Evolutionary conservation across 495 filamentous ascomycete genomes (phyloP).

Genomic region (Halenospora varia): DNA sequence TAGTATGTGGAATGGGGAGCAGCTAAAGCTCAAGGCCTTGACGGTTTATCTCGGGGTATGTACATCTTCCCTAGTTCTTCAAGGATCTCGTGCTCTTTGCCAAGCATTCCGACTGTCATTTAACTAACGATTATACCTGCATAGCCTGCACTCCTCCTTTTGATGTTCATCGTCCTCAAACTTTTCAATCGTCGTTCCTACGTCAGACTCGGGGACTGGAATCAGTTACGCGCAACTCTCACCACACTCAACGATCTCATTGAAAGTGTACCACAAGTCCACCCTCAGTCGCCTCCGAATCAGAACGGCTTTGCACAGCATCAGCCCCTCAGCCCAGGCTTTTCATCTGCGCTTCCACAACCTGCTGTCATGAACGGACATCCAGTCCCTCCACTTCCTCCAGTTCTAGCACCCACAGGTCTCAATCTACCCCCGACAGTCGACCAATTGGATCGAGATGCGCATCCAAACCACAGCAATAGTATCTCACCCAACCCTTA

Average conservation of each 20-base stretch:
- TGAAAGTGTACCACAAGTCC: neutral
- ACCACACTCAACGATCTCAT: slow-evolving; percentile 5
- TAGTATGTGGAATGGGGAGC: slow-evolving; percentile 8
- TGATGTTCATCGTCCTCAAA: slow-evolving; percentile 6
- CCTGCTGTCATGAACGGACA: neutral
- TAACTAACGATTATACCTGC: neutral
- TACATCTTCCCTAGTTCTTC: neutral
- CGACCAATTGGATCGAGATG: neutral
- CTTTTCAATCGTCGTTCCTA: neutral
- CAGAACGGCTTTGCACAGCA: neutral
- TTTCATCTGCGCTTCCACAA: neutral
- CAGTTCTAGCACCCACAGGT: too few relatives aligned
- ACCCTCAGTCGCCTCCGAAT: neutral
- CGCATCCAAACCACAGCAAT: neutral
- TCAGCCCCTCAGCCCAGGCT: neutral
- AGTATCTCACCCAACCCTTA: neutral
- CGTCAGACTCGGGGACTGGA: slow-evolving; percentile 1
- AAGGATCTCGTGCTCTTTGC: neutral
- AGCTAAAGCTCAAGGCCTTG: slow-evolving; percentile 1
- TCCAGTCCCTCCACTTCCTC: neutral
- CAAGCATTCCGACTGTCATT: neutral
- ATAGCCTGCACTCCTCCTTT: slow-evolving; percentile 7
- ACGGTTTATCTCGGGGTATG: slow-evolving; percentile 9
- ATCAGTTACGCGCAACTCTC: slow-evolving; percentile 2
- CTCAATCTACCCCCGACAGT: neutral